These are phyloP conservation scores for Quercus lobata DNA, from an alignment of 331 rosid species.

Conservation along the genomic window DNA sequence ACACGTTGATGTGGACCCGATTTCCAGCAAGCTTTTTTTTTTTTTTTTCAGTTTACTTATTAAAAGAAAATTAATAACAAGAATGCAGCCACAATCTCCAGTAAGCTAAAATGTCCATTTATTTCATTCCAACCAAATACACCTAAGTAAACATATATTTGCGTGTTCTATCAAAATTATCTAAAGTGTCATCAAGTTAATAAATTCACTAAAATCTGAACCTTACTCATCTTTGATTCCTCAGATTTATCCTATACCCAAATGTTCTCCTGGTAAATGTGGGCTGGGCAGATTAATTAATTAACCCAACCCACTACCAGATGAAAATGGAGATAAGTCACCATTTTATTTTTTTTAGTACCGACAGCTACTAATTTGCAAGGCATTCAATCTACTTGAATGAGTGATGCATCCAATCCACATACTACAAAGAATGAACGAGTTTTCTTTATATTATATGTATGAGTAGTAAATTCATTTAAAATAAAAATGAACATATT, in stretches of 20 bases:
- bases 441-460: background rate
- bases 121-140: background rate
- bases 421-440: background rate
- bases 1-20: too few relatives aligned
- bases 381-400: constrained; percentile 5
- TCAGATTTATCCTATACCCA: background rate
- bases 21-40: too few relatives aligned
- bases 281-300: background rate
- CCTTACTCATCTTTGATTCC: background rate
- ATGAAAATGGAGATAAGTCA: background rate
- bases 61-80: background rate
- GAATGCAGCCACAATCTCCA: background rate
- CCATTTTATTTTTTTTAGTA: background rate
- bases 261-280: background rate
- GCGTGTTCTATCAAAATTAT: background rate
- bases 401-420: constrained; percentile 9
- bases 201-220: background rate
- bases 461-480: background rate
- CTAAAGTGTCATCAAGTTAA: background rate
- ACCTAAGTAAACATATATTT: background rate
- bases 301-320: background rate
- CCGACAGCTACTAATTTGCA: constrained; percentile 3
- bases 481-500: background rate
- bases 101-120: background rate
- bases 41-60: background rate